A percentile compares a stretch with the other conserved stretches of the same genome.
phyloP scores from a whole-genome alignment of 2,329 filamentous ascomycete genomes.

The Fusarium sp. region DNA sequence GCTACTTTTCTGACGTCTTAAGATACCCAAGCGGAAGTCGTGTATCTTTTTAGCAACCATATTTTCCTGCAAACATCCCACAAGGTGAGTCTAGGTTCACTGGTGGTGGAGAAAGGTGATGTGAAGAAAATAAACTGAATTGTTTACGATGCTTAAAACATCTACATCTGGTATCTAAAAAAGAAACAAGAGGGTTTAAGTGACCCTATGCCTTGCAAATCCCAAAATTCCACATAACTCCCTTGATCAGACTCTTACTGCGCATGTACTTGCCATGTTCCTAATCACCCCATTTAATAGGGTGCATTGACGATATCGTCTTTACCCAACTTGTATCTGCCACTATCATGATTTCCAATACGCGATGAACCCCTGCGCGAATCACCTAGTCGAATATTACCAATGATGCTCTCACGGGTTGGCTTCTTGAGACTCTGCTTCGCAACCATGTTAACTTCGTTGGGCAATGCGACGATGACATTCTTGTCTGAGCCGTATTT shows the following conservation, averaged over 20 bases:
- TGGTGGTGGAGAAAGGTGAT: too few relatives aligned
- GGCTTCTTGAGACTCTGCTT: constrained; percentile 87
- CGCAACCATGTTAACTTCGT: constrained; percentile 98
- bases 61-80: too few relatives aligned
- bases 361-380: constrained; percentile 64
- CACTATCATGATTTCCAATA: constrained; percentile 65
- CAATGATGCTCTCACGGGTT: constrained; percentile 91
- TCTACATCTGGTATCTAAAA: constrained; percentile 45
- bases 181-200: constrained; percentile 35
- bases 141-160: constrained; percentile 31
- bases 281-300: constrained; percentile 57
- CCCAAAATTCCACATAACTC: constrained; percentile 43
- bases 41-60: not conserved
- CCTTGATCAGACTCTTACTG: constrained; percentile 26
- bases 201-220: constrained; percentile 28
- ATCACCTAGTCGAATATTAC: constrained; percentile 62
- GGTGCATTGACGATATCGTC: constrained; percentile 86
- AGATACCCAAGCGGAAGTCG: not conserved
- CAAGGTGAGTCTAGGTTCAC: not conserved
- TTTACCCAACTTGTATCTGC: constrained; percentile 78
- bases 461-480: constrained; percentile 94
- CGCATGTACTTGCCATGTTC: not conserved
- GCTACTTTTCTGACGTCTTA: not conserved
- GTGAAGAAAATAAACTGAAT: constrained; percentile 17
- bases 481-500: constrained; percentile 98